A percentile compares a stretch with the other conserved stretches of the same genome.
These are phyloP conservation scores for Chenopodium suecicum DNA, from an alignment of 148 eudicot genomes.

Conservation along the genomic window DNA sequence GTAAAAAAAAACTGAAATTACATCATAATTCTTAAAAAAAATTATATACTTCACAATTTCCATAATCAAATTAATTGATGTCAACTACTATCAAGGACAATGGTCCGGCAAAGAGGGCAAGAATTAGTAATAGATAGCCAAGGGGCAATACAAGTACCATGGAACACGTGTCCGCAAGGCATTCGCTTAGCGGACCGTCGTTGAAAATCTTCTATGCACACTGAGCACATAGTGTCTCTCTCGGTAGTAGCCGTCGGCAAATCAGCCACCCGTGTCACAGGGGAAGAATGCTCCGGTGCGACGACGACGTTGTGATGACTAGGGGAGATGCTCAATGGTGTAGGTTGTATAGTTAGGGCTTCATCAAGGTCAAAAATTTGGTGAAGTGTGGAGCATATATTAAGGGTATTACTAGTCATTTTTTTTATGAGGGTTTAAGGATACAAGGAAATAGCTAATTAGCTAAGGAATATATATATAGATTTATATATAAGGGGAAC, in stretches of 20 bases:
- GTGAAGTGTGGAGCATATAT: background rate
- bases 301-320: background rate
- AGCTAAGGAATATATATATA: too few relatives aligned
- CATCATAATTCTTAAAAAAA: too few relatives aligned
- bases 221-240: slow-evolving; percentile 25
- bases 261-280: background rate
- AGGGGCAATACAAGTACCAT: slow-evolving; percentile 29
- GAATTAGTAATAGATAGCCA: slow-evolving; percentile 31
- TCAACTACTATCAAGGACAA: background rate
- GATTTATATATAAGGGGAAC: background rate
- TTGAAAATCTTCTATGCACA: slow-evolving; percentile 33
- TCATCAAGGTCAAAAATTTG: slow-evolving; percentile 38
- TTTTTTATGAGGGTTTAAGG: background rate
- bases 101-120: slow-evolving; percentile 37
- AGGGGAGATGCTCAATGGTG: slow-evolving; percentile 5
- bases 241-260: slow-evolving; percentile 6
- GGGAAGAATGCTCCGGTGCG: slow-evolving; percentile 11
- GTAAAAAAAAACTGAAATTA: background rate
- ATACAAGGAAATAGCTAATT: too few relatives aligned
- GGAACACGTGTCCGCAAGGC: slow-evolving; percentile 42
- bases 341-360: slow-evolving; percentile 19
- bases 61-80: too few relatives aligned
- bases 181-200: slow-evolving; percentile 23
- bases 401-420: slow-evolving; percentile 15
- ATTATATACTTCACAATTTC: too few relatives aligned